A percentile compares a stretch with the other conserved stretches of the same genome.
phyloP scores from a whole-genome alignment of 805 yeast species.

The Wickerhamiella allomyrinae region DNA sequence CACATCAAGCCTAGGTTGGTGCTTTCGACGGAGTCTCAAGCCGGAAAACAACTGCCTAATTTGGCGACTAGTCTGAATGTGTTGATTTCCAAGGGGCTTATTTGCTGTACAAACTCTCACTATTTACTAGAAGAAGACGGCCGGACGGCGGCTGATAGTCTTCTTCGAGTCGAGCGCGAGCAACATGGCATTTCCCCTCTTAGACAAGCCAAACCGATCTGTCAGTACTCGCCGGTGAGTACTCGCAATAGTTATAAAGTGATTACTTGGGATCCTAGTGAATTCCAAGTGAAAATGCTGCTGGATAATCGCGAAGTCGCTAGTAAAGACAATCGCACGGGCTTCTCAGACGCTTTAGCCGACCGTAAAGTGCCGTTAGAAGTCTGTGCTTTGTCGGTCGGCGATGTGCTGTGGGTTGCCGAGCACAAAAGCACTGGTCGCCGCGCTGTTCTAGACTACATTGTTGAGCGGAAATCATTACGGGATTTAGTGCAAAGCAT shows the following conservation, averaged over 20 bases:
- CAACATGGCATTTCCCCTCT: background rate
- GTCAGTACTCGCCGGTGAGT: background rate
- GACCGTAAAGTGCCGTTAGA: constrained; percentile 37
- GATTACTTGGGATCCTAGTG: constrained; percentile 43
- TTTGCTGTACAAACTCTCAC: constrained; percentile 28
- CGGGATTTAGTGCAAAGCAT: constrained; percentile 77
- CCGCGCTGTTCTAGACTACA: constrained; percentile 60
- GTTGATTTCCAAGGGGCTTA: constrained; percentile 44
- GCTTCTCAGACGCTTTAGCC: constrained; percentile 42
- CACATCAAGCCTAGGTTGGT: constrained; percentile 18
- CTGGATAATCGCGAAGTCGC: constrained; percentile 76
- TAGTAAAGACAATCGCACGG: constrained; percentile 52
- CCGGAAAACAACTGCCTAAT: constrained; percentile 8
- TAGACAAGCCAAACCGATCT: background rate
- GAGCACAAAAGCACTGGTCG: constrained; percentile 40
- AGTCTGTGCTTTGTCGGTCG: constrained; percentile 51
- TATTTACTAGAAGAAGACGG: constrained; percentile 64
- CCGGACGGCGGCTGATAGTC: constrained; percentile 39
- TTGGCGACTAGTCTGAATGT: constrained; percentile 33
- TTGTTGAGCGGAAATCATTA: constrained; percentile 80
- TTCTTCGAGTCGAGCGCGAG: constrained; percentile 48
- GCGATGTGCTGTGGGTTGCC: constrained; percentile 88
- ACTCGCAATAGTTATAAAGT: constrained; percentile 4
- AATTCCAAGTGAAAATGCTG: constrained; percentile 45
- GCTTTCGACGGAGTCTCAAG: constrained; percentile 9